A percentile compares a stretch with the other conserved stretches of the same genome.
These are phyloP conservation scores for Termitomyces sp. DNA, from an alignment of 768 basidiomycete species.

Conservation along the genomic window DNA sequence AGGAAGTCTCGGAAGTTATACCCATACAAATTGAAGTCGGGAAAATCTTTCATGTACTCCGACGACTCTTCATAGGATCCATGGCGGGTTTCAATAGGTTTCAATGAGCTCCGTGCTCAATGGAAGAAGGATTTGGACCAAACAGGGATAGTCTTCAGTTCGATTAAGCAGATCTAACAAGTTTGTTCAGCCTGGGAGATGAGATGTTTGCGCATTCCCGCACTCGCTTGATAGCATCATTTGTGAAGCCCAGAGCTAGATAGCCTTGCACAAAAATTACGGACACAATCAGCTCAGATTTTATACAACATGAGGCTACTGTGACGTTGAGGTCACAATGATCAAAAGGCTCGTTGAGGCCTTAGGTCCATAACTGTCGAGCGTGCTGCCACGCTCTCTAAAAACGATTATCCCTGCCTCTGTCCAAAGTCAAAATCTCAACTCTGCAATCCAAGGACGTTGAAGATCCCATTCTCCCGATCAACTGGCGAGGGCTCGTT, in stretches of 20 bases:
- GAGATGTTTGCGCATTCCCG: background rate
- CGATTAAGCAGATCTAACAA: background rate
- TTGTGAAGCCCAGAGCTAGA: no score
- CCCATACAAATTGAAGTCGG: no score
- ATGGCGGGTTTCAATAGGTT: no score
- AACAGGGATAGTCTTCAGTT: background rate
- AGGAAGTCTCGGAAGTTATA: no score
- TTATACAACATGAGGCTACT: background rate
- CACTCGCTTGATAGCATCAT: background rate
- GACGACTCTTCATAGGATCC: slow-evolving; percentile 48
- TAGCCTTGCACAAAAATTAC: background rate
- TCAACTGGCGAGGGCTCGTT: slow-evolving; percentile 67
- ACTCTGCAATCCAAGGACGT: slow-evolving; percentile 56
- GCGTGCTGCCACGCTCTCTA: slow-evolving; percentile 15
- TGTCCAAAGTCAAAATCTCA: slow-evolving; percentile 39
- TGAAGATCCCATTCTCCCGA: slow-evolving; percentile 61
- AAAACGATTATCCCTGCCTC: slow-evolving; percentile 30
- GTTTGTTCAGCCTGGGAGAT: background rate
- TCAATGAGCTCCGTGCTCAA: no score
- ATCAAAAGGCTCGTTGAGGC: slow-evolving; percentile 52
- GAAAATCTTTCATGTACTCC: slow-evolving; percentile 38
- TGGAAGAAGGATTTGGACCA: slow-evolving; percentile 28
- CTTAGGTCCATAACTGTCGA: slow-evolving; percentile 19
- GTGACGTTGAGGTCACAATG: slow-evolving; percentile 12
- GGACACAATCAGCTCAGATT: background rate